Evolutionary conservation across 2,329 filamentous ascomycete genomes (phyloP).

Genomic region (Fusarium guadeloupense): DNA sequence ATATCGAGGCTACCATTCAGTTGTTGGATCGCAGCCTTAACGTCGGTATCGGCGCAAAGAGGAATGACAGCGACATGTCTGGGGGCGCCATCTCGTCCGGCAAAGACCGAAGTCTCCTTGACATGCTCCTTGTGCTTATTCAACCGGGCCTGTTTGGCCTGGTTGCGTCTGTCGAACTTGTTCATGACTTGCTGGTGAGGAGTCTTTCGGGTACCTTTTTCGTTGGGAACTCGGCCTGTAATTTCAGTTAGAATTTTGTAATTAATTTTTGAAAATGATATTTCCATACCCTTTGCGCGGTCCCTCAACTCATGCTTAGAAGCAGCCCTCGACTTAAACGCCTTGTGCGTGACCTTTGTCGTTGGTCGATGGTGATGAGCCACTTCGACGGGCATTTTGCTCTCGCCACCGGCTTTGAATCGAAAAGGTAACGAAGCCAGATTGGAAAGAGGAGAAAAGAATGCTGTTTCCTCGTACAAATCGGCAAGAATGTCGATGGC

Average conservation of each 20-base stretch:
- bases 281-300: conserved; percentile 75
- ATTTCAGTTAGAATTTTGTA: background rate
- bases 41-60: conserved; percentile 77
- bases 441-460: conserved; percentile 48
- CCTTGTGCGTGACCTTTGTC: conserved; percentile 87
- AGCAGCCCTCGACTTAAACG: conserved; percentile 91
- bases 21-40: conserved; percentile 70
- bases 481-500: conserved; percentile 34
- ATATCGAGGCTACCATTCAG: conserved; percentile 85
- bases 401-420: conserved; percentile 82
- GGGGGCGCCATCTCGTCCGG: conserved; percentile 86
- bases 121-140: conserved; percentile 85
- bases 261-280: background rate
- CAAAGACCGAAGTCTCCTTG: conserved; percentile 81
- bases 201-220: conserved; percentile 81
- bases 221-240: conserved; percentile 78
- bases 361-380: conserved; percentile 90
- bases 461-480: conserved; percentile 13
- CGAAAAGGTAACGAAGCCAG: conserved; percentile 81
- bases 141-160: conserved; percentile 88
- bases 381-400: conserved; percentile 78
- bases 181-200: conserved; percentile 97
- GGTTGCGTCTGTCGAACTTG: conserved; percentile 93
- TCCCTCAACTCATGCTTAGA: conserved; percentile 90
- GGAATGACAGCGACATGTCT: conserved; percentile 89